Evolutionary conservation across 1,284 basidiomycete genomes (phyloP), one percentile per base, ranked within the genome.

Genomic region (Singerocomus rubriflavus): DNA sequence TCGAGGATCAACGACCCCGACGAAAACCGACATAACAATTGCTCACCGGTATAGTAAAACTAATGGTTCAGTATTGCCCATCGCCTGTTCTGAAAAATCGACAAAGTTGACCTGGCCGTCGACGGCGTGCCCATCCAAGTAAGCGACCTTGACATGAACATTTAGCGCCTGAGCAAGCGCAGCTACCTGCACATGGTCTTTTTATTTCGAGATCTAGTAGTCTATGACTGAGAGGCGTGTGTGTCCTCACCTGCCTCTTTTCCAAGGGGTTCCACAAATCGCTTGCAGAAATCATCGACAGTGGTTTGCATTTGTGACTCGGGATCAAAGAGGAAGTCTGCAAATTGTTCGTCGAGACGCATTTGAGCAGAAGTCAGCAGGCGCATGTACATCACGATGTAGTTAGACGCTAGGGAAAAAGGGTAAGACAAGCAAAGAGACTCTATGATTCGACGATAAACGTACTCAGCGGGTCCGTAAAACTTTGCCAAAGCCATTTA

Each of bases 351-450:
- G 11, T 82, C 81, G 1, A 79, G 10, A 72, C 87, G 84, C 57
- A 96, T 88, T 66, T 91, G 82, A 1, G 91, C 86, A 0, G 90
- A 89, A 50, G 93, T 89, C 17, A 93, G 71, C 45, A 94, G 74
- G 36, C 93, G 80, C 57, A 96, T 76, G 62, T 82, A 88, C 54
- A 84, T 77, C 30, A 88, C 82, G 56, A 88, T 79, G n/a, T 79
- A 79, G 64, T 87, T 86, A 9, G 84, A 88, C 12, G 71, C 84
- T 88, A 51, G 9, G 42, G 44, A 21, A 16, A 31, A 39, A 1
- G 14, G 32, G 35, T 63, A 32, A 63, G 47, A 42, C 21, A 21
- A 21, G 21, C 1, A 13, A 5, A 14, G 4, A 30, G 14, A 41
- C 5, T 11, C 17, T 9, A 21, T 14, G 12, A 29, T 14, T 35